Evolutionary conservation across 176 grass and related monocot genomes (phyloP), one percentile per base, ranked within the genome.

Genomic region (Canna indica): DNA sequence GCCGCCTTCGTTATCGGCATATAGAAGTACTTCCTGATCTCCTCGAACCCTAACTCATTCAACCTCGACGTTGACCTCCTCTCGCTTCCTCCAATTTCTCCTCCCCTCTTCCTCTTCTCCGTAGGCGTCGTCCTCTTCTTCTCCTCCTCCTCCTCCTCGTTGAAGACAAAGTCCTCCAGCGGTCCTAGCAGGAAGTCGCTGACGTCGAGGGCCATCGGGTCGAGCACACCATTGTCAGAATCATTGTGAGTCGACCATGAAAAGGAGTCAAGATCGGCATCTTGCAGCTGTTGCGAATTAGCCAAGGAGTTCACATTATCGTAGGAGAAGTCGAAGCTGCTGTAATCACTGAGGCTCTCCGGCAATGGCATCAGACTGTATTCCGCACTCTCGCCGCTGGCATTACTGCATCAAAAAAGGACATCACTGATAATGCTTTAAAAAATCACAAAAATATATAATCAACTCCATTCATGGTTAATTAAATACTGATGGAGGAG

Each of bases 1-100:
- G 88, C 80, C 0, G 85, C 88, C 54, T 85, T 82, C 15, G 63
- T 85, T 68, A 91, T 87, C 6, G 88, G 88, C 85, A 91, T 85
- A 76, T 80, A 75, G 71, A 91, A 91, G 52, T 91, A 85, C 36
- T 25, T 85, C 0, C 82, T 80, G 31, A 91, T 82, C 42, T 87
- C 59, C 30, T 85, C 74, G 29, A 88, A 88, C 18, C 68, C 42
- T 17, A 70, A 9, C 15, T 20, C 27, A 16, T 31, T 46, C 68
- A 70, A 9, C 68, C 44, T 70, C 68, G 68, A 39, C 27, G 44
- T 16, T 14, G 28, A 62, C 27, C 1, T 15, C 68, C 9, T 0
- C 14, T 0, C 17, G 2, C 27, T 50, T 33, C 44, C 1, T 18
- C 28, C 1, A 8, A 5, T 33, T 32, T 26, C 26, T 2, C 0